Evolutionary conservation across 2,329 filamentous ascomycete species (phyloP).

Genomic region (Colletotrichum gloeosporioides): DNA sequence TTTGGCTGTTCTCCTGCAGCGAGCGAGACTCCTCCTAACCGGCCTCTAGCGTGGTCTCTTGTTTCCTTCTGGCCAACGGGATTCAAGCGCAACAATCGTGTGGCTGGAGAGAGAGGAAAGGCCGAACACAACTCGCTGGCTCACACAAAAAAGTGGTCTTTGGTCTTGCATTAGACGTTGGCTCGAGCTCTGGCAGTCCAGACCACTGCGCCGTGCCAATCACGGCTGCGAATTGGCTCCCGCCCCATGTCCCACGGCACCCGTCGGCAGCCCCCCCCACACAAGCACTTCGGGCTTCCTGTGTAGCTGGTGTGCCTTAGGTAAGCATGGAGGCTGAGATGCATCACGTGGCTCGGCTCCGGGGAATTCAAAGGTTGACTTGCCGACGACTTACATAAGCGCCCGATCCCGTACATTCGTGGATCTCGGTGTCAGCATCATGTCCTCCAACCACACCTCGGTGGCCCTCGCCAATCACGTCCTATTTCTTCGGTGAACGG

Average conservation of each 20-base stretch:
- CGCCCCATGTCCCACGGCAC: neutral
- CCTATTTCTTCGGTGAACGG: neutral
- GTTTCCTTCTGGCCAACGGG: neutral
- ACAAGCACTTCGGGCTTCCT: neutral
- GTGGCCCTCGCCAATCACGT: neutral
- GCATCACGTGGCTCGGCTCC: slow-evolving; percentile 14
- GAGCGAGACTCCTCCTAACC: neutral
- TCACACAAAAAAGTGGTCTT: neutral
- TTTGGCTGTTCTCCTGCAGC: neutral
- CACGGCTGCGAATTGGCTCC: slow-evolving; percentile 6
- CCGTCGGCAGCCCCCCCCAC: neutral
- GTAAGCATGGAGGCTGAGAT: neutral
- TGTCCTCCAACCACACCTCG: neutral
- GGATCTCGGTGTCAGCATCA: neutral
- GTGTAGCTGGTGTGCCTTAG: neutral
- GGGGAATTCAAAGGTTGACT: neutral
- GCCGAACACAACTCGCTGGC: neutral
- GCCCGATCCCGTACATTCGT: neutral
- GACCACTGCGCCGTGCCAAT: neutral
- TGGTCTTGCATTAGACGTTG: slow-evolving; percentile 21
- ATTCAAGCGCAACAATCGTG: neutral
- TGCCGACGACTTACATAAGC: neutral
- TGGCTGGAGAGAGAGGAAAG: slow-evolving; percentile 8
- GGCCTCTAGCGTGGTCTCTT: neutral
- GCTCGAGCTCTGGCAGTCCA: slow-evolving; percentile 10